A percentile compares a stretch with the other conserved stretches of the same genome.
These are phyloP conservation scores for Collybiopsis luxurians DNA, from an alignment of 768 basidiomycete genomes.

Conservation along the genomic window DNA sequence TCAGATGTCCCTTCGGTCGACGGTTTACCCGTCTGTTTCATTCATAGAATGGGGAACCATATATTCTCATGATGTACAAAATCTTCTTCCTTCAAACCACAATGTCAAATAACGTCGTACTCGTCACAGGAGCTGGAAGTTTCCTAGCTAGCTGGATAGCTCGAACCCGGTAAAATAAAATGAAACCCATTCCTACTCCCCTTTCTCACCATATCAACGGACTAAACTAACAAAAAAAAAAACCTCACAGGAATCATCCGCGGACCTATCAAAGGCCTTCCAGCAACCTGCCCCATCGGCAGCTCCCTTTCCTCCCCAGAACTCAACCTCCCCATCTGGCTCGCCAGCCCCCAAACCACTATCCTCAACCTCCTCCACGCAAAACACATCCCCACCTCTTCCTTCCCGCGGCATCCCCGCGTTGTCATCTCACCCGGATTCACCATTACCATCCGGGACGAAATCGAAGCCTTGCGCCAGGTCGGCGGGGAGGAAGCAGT, in stretches of 20 bases:
- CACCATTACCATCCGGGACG: conserved; percentile 52
- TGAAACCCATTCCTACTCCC: conserved; percentile 22
- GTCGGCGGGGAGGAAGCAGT: conserved; percentile 50
- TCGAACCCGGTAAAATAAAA: conserved; percentile 38
- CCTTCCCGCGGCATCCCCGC: conserved; percentile 42
- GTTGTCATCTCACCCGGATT: conserved; percentile 61
- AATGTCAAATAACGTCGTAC: conserved; percentile 6
- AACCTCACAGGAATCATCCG: conserved; percentile 42
- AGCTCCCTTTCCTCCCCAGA: conserved; percentile 39
- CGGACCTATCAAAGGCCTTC: conserved; percentile 51
- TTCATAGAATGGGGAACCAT: no score
- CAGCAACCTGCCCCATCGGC: conserved; percentile 52
- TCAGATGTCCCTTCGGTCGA: no score
- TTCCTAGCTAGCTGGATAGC: conserved; percentile 20
- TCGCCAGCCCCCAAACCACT: conserved; percentile 49
- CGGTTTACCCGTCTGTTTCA: no score
- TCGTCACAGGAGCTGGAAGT: conserved; percentile 6
- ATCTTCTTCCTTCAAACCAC: background rate
- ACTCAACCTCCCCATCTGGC: conserved; percentile 47
- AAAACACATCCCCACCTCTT: conserved; percentile 40
- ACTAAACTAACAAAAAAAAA: no score
- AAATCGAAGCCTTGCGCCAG: conserved; percentile 48
- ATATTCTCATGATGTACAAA: no score
- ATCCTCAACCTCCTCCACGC: conserved; percentile 52
- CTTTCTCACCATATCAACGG: no score